phyloP scores from a whole-genome alignment of 768 basidiomycete genomes.

The Lyophyllum shimeji region DNA sequence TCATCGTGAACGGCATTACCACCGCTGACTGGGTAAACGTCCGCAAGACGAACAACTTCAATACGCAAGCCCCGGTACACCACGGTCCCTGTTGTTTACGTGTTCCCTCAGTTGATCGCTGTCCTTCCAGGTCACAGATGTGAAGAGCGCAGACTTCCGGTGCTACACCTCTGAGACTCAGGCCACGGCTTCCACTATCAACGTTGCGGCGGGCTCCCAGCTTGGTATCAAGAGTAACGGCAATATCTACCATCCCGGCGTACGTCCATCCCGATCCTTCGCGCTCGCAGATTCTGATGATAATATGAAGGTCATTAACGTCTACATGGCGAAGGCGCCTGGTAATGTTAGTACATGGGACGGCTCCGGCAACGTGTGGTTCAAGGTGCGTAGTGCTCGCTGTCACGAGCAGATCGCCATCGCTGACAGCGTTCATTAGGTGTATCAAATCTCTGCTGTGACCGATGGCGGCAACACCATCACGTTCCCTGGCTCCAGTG shows the following conservation, averaged over 20 bases:
- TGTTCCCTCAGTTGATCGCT: not conserved
- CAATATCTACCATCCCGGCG: constrained; percentile 35
- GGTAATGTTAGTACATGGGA: constrained; percentile 26
- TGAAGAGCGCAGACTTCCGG: constrained; percentile 27
- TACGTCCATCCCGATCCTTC: too few relatives aligned
- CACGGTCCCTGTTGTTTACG: not conserved
- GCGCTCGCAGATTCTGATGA: too few relatives aligned
- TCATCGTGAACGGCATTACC: constrained; percentile 15
- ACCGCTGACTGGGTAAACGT: constrained; percentile 19
- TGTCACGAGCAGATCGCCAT: not conserved
- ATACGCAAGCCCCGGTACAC: not conserved
- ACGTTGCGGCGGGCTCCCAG: constrained; percentile 29
- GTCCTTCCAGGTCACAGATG: constrained; percentile 11
- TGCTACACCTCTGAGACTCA: constrained; percentile 26
- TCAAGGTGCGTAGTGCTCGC: constrained; percentile 27
- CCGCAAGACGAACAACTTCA: constrained; percentile 17
- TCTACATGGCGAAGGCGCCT: constrained; percentile 42
- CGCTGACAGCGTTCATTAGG: constrained; percentile 16
- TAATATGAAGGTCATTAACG: constrained; percentile 20
- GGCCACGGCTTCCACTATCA: constrained; percentile 26
- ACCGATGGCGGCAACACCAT: constrained; percentile 40
- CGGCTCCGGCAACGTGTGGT: constrained; percentile 43
- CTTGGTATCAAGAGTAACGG: constrained; percentile 31
- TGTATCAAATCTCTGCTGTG: constrained; percentile 40
- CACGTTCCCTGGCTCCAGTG: constrained; percentile 28